These are phyloP conservation scores for Rhizopus sp. DNA, from an alignment of 371 early-diverging fungal genomes.

Conservation along the genomic window DNA sequence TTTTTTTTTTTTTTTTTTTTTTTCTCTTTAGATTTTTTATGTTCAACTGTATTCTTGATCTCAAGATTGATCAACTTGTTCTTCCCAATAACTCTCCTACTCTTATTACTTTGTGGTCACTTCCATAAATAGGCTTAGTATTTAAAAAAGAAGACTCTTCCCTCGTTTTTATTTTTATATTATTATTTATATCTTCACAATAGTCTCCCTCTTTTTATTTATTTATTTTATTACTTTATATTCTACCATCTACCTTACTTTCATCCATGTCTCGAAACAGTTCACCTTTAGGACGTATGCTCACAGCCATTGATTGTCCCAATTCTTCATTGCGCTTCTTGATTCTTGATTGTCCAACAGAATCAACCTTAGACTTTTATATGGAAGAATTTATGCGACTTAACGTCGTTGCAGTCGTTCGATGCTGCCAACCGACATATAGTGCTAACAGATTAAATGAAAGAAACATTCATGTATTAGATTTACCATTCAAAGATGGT, in stretches of 20 bases:
- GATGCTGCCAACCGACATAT: slow-evolving; percentile 90
- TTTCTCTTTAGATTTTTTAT: slow-evolving; percentile 19
- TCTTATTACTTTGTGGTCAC: slow-evolving; percentile 10
- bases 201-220: slow-evolving; percentile 6
- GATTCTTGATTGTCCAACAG: slow-evolving; percentile 91
- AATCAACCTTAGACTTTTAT: slow-evolving; percentile 80
- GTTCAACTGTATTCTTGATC: slow-evolving; percentile 24
- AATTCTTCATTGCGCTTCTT: slow-evolving; percentile 69
- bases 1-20: too few relatives aligned
- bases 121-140: slow-evolving; percentile 11
- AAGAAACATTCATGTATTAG: slow-evolving; percentile 40
- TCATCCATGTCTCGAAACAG: slow-evolving; percentile 26
- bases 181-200: slow-evolving; percentile 12
- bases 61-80: slow-evolving; percentile 23
- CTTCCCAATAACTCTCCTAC: slow-evolving; percentile 14
- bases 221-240: background rate
- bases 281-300: slow-evolving; percentile 36
- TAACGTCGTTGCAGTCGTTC: slow-evolving; percentile 83
- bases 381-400: slow-evolving; percentile 76
- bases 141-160: background rate
- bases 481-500: slow-evolving; percentile 60
- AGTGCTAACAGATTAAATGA: slow-evolving; percentile 71
- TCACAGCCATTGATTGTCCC: slow-evolving; percentile 32
- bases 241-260: background rate
- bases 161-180: slow-evolving; percentile 5